phyloP scores from a whole-genome alignment of 352 stramenopile species.

The Globisporangium alternatum region DNA sequence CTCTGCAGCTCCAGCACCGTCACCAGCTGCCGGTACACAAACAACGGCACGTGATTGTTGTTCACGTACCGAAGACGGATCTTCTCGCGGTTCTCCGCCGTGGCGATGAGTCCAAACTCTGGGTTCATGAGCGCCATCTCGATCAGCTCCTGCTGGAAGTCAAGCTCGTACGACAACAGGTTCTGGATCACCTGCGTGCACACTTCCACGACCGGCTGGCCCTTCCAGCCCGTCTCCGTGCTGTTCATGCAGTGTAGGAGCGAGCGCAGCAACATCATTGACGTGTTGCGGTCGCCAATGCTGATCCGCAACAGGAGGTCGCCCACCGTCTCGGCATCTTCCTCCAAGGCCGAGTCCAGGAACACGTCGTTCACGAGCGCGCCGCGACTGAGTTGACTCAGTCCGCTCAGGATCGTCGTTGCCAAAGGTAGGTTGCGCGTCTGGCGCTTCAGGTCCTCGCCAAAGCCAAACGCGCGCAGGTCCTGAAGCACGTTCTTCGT shows the following conservation, averaged over 20 bases:
- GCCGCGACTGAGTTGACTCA: slow-evolving; percentile 58
- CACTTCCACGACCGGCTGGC: slow-evolving; percentile 76
- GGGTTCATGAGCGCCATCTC: slow-evolving; percentile 60
- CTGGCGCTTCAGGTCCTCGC: slow-evolving; percentile 72
- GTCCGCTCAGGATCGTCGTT: slow-evolving; percentile 36
- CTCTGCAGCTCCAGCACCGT: slow-evolving; percentile 66
- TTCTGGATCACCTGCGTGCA: slow-evolving; percentile 61
- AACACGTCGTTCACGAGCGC: slow-evolving; percentile 80
- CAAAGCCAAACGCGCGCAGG: slow-evolving; percentile 76
- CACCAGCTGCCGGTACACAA: slow-evolving; percentile 78
- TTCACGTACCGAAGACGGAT: slow-evolving; percentile 62
- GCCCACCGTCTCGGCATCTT: slow-evolving; percentile 79
- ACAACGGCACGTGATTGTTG: slow-evolving; percentile 67
- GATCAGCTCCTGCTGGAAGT: slow-evolving; percentile 62
- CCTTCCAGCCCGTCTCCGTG: slow-evolving; percentile 86
- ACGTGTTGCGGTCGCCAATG: slow-evolving; percentile 58
- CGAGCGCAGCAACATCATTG: slow-evolving; percentile 55
- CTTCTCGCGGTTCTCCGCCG: slow-evolving; percentile 62
- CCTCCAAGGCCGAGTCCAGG: slow-evolving; percentile 82
- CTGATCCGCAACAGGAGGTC: slow-evolving; percentile 74
- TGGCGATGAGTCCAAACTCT: slow-evolving; percentile 69
- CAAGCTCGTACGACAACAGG: slow-evolving; percentile 57
- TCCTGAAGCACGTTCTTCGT: slow-evolving; percentile 81
- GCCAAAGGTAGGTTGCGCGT: slow-evolving; percentile 28
- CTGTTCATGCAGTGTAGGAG: slow-evolving; percentile 77